These are phyloP conservation scores for Phialemonium atrogriseum DNA, from an alignment of 2,329 filamentous ascomycete species.

Conservation along the genomic window DNA sequence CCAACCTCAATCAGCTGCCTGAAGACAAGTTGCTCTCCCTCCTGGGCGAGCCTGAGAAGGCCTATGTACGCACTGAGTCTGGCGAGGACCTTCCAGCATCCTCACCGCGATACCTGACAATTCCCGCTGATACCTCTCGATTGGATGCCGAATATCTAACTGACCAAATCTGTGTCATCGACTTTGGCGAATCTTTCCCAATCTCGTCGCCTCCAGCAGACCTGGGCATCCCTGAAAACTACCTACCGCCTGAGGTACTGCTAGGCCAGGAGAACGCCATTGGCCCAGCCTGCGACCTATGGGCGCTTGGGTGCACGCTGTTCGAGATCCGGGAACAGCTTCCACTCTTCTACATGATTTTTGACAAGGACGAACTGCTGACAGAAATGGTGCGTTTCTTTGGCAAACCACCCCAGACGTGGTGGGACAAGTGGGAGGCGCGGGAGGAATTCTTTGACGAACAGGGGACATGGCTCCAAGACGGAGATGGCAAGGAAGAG, in stretches of 20 bases:
- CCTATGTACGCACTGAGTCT: constrained; percentile 5
- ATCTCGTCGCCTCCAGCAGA: constrained; percentile 4
- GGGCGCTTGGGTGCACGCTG: constrained; percentile 8
- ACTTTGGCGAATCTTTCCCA: constrained; percentile 5
- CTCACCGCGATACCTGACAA: constrained; percentile 4
- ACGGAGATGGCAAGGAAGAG: constrained; percentile 2
- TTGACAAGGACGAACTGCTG: constrained; percentile 3
- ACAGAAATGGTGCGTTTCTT: constrained; percentile 4
- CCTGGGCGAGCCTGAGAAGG: constrained; percentile 5
- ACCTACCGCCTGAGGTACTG: constrained; percentile 7
- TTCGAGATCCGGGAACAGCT: constrained; percentile 8
- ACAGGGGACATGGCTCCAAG: constrained; percentile 4
- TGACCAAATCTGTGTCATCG: constrained; percentile 5
- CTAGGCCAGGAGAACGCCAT: constrained; percentile 3
- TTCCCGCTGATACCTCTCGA: constrained; percentile 2
- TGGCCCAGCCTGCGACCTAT: constrained; percentile 7
- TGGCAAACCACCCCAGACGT: constrained; percentile 3
- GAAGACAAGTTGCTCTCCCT: constrained; percentile 5
- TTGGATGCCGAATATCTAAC: constrained; percentile 1
- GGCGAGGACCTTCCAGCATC: background rate
- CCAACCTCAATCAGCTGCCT: constrained; percentile 5
- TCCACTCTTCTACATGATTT: constrained; percentile 9
- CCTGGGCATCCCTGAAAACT: constrained; percentile 5
- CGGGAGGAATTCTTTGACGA: constrained; percentile 4
- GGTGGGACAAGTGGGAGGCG: constrained; percentile 6